Evolutionary conservation across 768 basidiomycete genomes (phyloP).

Genomic region (Russula lepida): DNA sequence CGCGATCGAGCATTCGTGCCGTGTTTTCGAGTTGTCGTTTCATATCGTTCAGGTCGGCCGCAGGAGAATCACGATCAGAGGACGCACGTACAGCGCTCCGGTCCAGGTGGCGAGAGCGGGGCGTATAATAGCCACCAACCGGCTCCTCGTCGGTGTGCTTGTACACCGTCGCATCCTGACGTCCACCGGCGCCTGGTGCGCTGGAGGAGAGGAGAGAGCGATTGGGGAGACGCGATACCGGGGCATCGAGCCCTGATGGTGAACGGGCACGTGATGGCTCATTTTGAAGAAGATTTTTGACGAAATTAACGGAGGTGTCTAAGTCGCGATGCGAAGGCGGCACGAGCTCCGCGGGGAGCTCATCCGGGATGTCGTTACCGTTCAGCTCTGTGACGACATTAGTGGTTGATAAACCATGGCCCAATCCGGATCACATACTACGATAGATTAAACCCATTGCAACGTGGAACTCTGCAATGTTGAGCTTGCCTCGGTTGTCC

Average conservation of each 20-base stretch:
- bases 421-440: slow-evolving; percentile 44
- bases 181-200: slow-evolving; percentile 45
- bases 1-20: slow-evolving; percentile 69
- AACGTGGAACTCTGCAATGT: slow-evolving; percentile 93
- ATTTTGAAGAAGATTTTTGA: slow-evolving; percentile 81
- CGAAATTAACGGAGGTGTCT: slow-evolving; percentile 78
- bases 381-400: slow-evolving; percentile 56
- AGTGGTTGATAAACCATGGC: not conserved
- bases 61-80: slow-evolving; percentile 52
- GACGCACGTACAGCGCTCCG: slow-evolving; percentile 71
- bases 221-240: slow-evolving; percentile 53
- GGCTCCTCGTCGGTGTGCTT: slow-evolving; percentile 62
- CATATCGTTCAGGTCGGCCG: slow-evolving; percentile 73
- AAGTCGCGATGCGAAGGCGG: slow-evolving; percentile 90
- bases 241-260: slow-evolving; percentile 43
- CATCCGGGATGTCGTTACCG: slow-evolving; percentile 82
- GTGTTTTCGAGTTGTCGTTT: slow-evolving; percentile 76
- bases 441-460: slow-evolving; percentile 98
- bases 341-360: slow-evolving; percentile 80
- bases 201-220: slow-evolving; percentile 60
- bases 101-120: slow-evolving; percentile 76
- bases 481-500: slow-evolving; percentile 91
- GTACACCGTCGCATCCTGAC: slow-evolving; percentile 88
- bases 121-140: slow-evolving; percentile 64
- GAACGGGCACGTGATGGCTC: slow-evolving; percentile 67